Percentiles rank a stretch among this genome's conserved stretches.
These are phyloP conservation scores for Suillus cothurnatus DNA, from an alignment of 768 basidiomycete genomes.

Conservation along the genomic window DNA sequence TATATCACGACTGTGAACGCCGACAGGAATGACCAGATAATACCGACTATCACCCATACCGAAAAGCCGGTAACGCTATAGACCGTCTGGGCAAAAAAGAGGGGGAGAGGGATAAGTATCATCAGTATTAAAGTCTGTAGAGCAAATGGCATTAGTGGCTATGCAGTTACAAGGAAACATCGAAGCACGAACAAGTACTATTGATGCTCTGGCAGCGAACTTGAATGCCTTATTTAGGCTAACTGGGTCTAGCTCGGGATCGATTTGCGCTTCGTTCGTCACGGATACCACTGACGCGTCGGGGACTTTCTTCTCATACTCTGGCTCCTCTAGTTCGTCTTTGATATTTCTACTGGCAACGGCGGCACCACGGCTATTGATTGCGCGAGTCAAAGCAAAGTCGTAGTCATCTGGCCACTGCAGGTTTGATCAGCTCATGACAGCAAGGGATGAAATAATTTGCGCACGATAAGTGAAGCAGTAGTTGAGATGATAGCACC, in stretches of 20 bases:
- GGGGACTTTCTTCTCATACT: constrained; percentile 41
- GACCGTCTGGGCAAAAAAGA: constrained; percentile 81
- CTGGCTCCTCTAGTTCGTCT: constrained; percentile 26
- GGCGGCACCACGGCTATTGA: constrained; percentile 47
- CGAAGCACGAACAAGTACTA: constrained; percentile 53
- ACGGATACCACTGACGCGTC: constrained; percentile 37
- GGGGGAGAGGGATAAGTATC: constrained; percentile 78
- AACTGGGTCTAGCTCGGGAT: constrained; percentile 64
- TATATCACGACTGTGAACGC: constrained; percentile 77
- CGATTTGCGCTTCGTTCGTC: constrained; percentile 39
- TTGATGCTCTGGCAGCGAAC: constrained; percentile 78
- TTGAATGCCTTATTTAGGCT: constrained; percentile 72
- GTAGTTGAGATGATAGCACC: constrained; percentile 75
- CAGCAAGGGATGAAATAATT: neutral
- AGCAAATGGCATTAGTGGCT: constrained; percentile 2
- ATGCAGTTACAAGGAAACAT: constrained; percentile 1
- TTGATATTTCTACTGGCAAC: constrained; percentile 18
- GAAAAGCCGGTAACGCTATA: constrained; percentile 66
- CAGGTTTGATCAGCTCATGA: neutral
- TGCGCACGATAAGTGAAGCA: constrained; percentile 63
- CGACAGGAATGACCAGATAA: constrained; percentile 84
- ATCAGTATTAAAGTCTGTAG: constrained; percentile 61
- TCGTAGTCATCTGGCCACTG: constrained; percentile 84
- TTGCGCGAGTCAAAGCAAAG: constrained; percentile 76
- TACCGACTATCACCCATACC: constrained; percentile 81